Conservation (phyloP, 2,329 filamentous ascomycete genomes). For the Cryphonectria naterciae region DNA sequence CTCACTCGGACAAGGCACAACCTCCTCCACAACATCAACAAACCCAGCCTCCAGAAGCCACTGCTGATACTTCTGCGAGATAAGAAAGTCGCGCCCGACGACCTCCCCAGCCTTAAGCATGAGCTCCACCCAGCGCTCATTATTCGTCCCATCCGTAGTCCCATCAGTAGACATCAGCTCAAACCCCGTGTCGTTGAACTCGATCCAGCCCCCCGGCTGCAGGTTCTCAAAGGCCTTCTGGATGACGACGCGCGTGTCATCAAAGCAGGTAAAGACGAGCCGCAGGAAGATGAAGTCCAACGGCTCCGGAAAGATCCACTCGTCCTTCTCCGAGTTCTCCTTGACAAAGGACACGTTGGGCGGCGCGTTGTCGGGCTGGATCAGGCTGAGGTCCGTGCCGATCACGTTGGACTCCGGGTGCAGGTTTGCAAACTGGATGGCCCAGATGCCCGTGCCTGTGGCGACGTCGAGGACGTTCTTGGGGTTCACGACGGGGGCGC, state of each 20-base stretch:
- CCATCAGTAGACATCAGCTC: conserved; percentile 38
- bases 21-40: conserved; percentile 37
- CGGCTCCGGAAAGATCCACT: conserved; percentile 51
- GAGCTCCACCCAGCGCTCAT: conserved; percentile 39
- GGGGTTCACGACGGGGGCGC: conserved; percentile 49
- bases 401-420: conserved; percentile 44
- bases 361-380: conserved; percentile 47
- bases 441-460: conserved; percentile 53
- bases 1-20: conserved; percentile 26
- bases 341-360: conserved; percentile 59
- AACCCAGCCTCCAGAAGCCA: conserved; percentile 38
- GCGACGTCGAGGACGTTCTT: conserved; percentile 53
- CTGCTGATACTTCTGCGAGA: conserved; percentile 33
- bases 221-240: conserved; percentile 48
- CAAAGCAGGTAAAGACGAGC: conserved; percentile 53
- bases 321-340: conserved; percentile 55
- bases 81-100: conserved; percentile 31
- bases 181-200: conserved; percentile 41
- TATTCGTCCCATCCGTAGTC: conserved; percentile 37
- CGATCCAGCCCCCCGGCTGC: conserved; percentile 44
- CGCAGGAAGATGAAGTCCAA: conserved; percentile 59
- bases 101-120: conserved; percentile 28
- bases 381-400: conserved; percentile 51
- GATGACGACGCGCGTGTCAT: conserved; percentile 52
- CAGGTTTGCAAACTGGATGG: conserved; percentile 50